Evolutionary conservation across 2,329 filamentous ascomycete genomes (phyloP).

Genomic region (Escovopsis sp.): DNA sequence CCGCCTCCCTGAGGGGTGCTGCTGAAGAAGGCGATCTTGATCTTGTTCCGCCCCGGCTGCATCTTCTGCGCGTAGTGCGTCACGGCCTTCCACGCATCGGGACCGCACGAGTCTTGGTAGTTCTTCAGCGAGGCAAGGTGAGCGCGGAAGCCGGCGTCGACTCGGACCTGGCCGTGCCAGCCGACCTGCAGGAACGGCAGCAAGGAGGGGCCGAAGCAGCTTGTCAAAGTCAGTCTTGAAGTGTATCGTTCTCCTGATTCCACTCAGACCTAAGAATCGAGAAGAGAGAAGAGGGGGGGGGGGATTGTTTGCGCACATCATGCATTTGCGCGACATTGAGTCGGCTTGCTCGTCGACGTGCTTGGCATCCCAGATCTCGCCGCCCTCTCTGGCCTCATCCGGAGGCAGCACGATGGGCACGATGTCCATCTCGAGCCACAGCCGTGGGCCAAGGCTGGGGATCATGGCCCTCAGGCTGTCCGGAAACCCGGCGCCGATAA

Average conservation of each 20-base stretch:
- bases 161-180: conserved; percentile 52
- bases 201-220: conserved; percentile 57
- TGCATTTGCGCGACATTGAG: conserved; percentile 64
- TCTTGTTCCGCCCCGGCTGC: conserved; percentile 36
- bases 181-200: conserved; percentile 54
- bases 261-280: too few relatives aligned
- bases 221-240: conserved; percentile 13
- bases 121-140: conserved; percentile 39
- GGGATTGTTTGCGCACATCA: too few relatives aligned
- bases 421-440: conserved; percentile 66
- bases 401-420: conserved; percentile 51
- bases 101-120: conserved; percentile 45
- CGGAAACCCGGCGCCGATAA: conserved; percentile 59
- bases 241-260: not conserved
- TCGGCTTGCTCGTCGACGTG: conserved; percentile 70
- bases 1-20: conserved; percentile 70
- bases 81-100: conserved; percentile 49
- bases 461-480: conserved; percentile 41
- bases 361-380: conserved; percentile 35
- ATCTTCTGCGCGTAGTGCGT: conserved; percentile 47
- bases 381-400: conserved; percentile 24
- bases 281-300: too few relatives aligned
- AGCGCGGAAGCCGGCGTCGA: conserved; percentile 50
- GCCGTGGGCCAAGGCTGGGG: conserved; percentile 49
- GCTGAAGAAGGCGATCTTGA: conserved; percentile 65